phyloP scores from a whole-genome alignment of 306 rosid species.

The Trichosanthes truncata region DNA sequence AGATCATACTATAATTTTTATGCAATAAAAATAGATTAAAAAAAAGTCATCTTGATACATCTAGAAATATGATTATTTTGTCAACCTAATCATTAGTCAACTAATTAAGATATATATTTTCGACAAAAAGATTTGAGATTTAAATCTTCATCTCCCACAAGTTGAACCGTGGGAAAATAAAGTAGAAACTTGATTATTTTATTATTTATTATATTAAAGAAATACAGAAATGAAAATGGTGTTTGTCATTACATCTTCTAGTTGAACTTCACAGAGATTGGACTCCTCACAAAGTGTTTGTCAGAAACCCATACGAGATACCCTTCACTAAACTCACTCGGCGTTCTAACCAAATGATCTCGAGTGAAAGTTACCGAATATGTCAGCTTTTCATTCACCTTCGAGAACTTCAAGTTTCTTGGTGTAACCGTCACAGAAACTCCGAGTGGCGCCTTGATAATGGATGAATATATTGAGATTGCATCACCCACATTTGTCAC shows the following conservation, averaged over 20 bases:
- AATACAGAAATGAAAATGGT: no score
- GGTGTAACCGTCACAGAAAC: constrained; percentile 45
- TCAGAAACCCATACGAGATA: background rate
- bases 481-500: constrained; percentile 67
- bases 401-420: constrained; percentile 32
- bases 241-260: background rate
- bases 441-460: constrained; percentile 38
- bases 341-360: background rate
- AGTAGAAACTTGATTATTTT: no score
- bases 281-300: background rate
- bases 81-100: no score
- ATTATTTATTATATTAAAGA: no score
- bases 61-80: no score
- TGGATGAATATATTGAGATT: constrained; percentile 30
- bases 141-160: no score
- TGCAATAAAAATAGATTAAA: no score
- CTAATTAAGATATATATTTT: no score
- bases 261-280: background rate
- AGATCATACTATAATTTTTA: no score
- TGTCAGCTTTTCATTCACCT: constrained; percentile 38
- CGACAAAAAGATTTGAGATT: no score
- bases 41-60: no score
- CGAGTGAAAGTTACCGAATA: constrained; percentile 19
- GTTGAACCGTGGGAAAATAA: no score
- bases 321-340: background rate